phyloP scores from a whole-genome alignment of 1,284 basidiomycete genomes.

The Takashimella tepidaria region DNA sequence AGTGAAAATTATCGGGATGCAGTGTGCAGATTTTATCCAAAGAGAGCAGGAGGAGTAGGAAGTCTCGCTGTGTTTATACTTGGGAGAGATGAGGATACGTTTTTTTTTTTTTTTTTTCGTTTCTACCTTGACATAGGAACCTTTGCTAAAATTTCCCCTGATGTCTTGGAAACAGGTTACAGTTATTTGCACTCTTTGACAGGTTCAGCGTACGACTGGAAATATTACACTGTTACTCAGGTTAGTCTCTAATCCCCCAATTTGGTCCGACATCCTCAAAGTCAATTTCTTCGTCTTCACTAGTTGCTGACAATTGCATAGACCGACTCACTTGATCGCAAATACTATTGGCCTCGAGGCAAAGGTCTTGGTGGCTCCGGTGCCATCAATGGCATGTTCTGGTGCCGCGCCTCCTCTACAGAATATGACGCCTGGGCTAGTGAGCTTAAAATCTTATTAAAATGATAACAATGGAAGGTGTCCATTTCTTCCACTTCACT shows the following conservation, averaged over 20 bases:
- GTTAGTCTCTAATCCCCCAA: conserved; percentile 18
- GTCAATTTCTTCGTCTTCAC: conserved; percentile 24
- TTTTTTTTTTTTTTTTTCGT: not conserved
- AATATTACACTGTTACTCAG: conserved; percentile 57
- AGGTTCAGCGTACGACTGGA: conserved; percentile 59
- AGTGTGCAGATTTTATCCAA: too few species aligned
- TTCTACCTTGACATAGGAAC: not conserved
- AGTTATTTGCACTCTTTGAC: conserved; percentile 41
- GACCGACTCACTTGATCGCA: conserved; percentile 19
- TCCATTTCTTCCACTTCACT: too few species aligned
- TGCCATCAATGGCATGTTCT: conserved; percentile 68
- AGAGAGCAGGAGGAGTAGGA: too few species aligned
- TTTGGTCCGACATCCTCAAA: conserved; percentile 40
- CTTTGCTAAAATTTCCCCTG: not conserved
- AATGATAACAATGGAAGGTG: not conserved
- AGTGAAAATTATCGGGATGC: too few species aligned
- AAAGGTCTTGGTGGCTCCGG: conserved; percentile 65
- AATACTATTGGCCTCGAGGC: conserved; percentile 56
- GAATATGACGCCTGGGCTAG: conserved; percentile 50
- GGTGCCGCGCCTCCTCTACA: conserved; percentile 42
- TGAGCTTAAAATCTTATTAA: conserved; percentile 24
- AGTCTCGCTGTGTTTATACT: not conserved
- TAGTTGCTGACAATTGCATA: too few species aligned
- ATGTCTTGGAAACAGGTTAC: conserved; percentile 22
- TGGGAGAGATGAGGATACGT: not conserved